Evolutionary conservation across 805 yeast genomes (phyloP).

Genomic region (Candida adriatica): DNA sequence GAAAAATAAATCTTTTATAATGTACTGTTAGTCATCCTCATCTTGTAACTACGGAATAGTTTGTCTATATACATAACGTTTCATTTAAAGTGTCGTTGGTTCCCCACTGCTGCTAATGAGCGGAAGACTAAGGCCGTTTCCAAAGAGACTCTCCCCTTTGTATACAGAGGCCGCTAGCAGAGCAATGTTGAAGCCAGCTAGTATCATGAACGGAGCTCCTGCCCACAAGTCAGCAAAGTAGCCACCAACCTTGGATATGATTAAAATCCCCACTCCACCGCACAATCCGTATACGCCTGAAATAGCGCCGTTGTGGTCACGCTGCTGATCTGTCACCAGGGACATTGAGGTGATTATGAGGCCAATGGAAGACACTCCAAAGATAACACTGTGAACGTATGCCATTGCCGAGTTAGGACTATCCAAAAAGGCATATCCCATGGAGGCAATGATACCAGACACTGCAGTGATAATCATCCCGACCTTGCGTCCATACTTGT

Average conservation of each 20-base stretch:
- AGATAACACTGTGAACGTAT: conserved; percentile 33
- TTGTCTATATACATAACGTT: no score
- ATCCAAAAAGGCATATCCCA: conserved; percentile 27
- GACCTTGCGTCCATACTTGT: conserved; percentile 32
- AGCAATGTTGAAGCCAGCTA: conserved; percentile 35
- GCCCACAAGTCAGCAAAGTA: conserved; percentile 48
- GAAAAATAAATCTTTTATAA: conserved; percentile 18
- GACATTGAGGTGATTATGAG: conserved; percentile 59
- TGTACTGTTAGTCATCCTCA: conserved; percentile 17
- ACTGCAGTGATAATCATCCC: conserved; percentile 32
- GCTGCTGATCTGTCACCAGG: conserved; percentile 40
- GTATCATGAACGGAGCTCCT: conserved; percentile 51
- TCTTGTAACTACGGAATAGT: conserved; percentile 1
- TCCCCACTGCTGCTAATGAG: conserved; percentile 2
- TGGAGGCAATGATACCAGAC: conserved; percentile 38
- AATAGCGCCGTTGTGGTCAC: conserved; percentile 51
- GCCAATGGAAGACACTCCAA: conserved; percentile 60
- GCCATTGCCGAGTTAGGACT: conserved; percentile 31
- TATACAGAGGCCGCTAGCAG: conserved; percentile 17
- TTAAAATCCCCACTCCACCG: conserved; percentile 62
- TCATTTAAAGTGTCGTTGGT: not conserved
- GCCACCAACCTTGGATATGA: conserved; percentile 59
- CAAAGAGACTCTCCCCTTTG: conserved; percentile 15
- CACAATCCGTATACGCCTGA: conserved; percentile 63
- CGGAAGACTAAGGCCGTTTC: not conserved